Conservation (phyloP, 2,329 filamentous ascomycete species). For the Nigrospora sphaerica region DNA sequence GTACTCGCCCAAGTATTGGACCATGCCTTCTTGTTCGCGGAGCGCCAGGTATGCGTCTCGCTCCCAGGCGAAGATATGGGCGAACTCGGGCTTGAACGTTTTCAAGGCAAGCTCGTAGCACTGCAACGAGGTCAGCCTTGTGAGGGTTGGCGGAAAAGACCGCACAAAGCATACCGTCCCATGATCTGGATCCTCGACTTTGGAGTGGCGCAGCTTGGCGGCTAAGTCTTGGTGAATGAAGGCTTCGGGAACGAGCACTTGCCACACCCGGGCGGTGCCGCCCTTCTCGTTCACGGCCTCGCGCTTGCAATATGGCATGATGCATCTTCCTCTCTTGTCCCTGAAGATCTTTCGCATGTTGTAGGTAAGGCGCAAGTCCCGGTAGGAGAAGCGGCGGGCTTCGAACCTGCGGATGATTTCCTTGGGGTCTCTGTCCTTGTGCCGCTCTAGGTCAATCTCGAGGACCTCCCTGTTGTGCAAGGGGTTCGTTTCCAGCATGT, state of each 20-base stretch:
- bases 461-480: not conserved
- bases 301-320: not conserved
- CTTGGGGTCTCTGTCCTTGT: no score
- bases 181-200: not conserved
- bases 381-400: no score
- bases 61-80: conserved; percentile 18
- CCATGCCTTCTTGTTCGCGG: conserved; percentile 13
- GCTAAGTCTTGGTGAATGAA: not conserved
- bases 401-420: no score
- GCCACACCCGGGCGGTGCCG: not conserved
- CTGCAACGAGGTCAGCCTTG: not conserved
- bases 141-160: not conserved
- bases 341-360: no score
- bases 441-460: not conserved
- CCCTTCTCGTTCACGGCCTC: not conserved
- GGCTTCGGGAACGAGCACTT: not conserved
- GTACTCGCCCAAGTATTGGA: conserved; percentile 22
- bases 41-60: conserved; percentile 19
- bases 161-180: not conserved
- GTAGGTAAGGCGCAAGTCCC: no score
- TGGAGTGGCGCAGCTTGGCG: not conserved
- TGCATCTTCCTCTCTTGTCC: not conserved
- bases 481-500: not conserved
- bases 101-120: conserved; percentile 5
- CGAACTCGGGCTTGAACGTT: conserved; percentile 3